Base-by-base conservation (phyloP, 108 stramenopile species). In the Pseudonitzschia multiseries region DNA sequence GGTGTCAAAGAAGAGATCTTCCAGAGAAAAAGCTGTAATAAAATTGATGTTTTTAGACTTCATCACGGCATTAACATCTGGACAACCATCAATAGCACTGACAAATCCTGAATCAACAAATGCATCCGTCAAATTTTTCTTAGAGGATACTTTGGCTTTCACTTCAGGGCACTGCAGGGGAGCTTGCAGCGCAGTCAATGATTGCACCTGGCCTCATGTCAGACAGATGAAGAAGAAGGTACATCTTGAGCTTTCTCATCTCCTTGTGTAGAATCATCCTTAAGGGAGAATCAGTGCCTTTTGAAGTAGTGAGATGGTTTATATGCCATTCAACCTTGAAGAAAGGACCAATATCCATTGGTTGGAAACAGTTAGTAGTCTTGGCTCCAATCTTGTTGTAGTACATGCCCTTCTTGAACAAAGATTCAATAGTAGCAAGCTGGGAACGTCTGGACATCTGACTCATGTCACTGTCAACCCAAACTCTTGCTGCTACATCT, bases 331-430 rank as follows among this genome's bases (percentile, higher is more conserved):
- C 26, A 9, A 56, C 26, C 54, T 56, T 56, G 54, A 56, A 56
- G 54, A 56, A 56, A 8, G n/a, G 8, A 8, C 54, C 54, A 8
- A 56, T 8, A 17, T 56, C 54, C 54, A 56, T 56, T 13, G 54
- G 54, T 56, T 56, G 54, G 24, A 24, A 56, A 17, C 54, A 56
- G 8, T 24, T 56, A 8, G 54, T 56, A 24, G 54, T 56, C 54
- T 56, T 56, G 54, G 54, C 54, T 6, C 54, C 54, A 56, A 56
- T 56, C 54, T 56, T 56, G 54, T 56, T 56, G 54, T n/a, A n/a
- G n/a, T n/a, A n/a, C n/a, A n/a, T n/a, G n/a, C n/a, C n/a, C n/a
- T n/a, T n/a, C n/a, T n/a, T n/a, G n/a, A n/a, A n/a, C n/a, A n/a
- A n/a, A n/a, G n/a, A n/a, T n/a, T n/a, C n/a, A n/a, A n/a, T n/a